Evolutionary conservation across 2,329 filamentous ascomycete genomes (phyloP), one percentile per base, ranked within the genome.

Genomic region (Talaromyces verruculosus): DNA sequence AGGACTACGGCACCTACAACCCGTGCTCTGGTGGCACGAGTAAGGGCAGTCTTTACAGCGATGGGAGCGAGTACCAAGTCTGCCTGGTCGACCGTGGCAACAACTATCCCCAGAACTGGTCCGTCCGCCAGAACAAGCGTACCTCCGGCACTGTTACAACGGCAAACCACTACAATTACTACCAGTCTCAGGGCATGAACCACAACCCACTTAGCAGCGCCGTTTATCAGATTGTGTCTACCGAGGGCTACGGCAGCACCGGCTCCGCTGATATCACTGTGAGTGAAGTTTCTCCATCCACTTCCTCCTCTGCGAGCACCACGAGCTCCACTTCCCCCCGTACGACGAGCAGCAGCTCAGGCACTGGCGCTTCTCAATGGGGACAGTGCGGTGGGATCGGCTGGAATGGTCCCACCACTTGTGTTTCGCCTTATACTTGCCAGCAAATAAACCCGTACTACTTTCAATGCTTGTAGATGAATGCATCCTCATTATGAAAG

Each of bases 1-100:
- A 58, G 53, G 33, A 58, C 53, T 58, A 37, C n/a, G 53, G 53
- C 35, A 37, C 53, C n/a, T 58, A 58, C 30, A 58, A 58, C 8
- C 53, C 53, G n/a, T 37, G 53, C 53, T 37, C 30, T 58, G 53
- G 53, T 15, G 53, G 53, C 25, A 37, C 30, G 8, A 37, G 11
- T 10, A 58, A 19, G 17, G 53, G 53, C n/a, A 58, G 8, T 19
- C 33, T 58, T 37, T 19, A 37, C 10, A 58, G 53, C 6, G 53
- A 58, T 58, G 53, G 53, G 11, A 39, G 53, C n/a, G n/a, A 37
- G n/a, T 58, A 58, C 30, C 30, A 58, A 37, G 53, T 58, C 53
- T 58, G 33, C 35, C 30, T 37, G 33, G 53, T 58, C 19, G 19
- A 58, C 33, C 53, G 53, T 17, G 33, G 53, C 35, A 37, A 37